Base-by-base conservation (phyloP, 495 filamentous ascomycete species). In the Penicillium coprophilum region DNA sequence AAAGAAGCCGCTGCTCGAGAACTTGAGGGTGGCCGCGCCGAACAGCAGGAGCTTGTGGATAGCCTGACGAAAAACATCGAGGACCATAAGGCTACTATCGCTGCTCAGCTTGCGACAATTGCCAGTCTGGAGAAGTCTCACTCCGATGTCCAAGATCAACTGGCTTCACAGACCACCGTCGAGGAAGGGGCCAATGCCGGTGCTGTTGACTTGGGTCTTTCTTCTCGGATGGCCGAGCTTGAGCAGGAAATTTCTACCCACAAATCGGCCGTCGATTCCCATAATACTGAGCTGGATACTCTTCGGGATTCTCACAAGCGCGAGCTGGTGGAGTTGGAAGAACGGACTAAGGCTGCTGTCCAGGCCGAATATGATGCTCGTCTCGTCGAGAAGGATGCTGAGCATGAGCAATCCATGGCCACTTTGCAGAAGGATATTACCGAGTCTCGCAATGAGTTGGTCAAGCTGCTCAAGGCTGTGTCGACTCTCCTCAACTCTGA, bases 1-100 rank as follows among this genome's bases (percentile, higher is more conserved):
- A 75, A 76, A 53, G 78, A 76, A 43, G 77, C 67, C 60, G 67
- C 57, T 57, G 74, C 64, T 57, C 78, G 67, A 24, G 71, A 76
- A 59, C 76, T 81, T 20, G 79, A 84, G 46, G 63, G 67, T 46
- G 84, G 85, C 62, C 75, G 76, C 27, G 64, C 52, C 12, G 80
- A 80, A 62, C 88, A 96, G 57, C 76, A 87, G 53, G 80, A 87
- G 34, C 66, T 86, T 36, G 79, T 96, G 30, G 76, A 81, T 30
- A 74, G 77, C 30, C 72, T 99, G 40, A 87, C 88, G 57, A 78
- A 74, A 53, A 84, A 92, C 61, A 87, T 97, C 54, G 85, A 90
- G 28, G 83, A 88, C 56, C 89, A 95, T 70, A 92, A 88, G 73
- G 68, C 79, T 15, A 83, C 86, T 24, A 84, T 91, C 61, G 80